Evolutionary conservation across 148 eudicot species (phyloP).

Genomic region (Camellia sinensis): DNA sequence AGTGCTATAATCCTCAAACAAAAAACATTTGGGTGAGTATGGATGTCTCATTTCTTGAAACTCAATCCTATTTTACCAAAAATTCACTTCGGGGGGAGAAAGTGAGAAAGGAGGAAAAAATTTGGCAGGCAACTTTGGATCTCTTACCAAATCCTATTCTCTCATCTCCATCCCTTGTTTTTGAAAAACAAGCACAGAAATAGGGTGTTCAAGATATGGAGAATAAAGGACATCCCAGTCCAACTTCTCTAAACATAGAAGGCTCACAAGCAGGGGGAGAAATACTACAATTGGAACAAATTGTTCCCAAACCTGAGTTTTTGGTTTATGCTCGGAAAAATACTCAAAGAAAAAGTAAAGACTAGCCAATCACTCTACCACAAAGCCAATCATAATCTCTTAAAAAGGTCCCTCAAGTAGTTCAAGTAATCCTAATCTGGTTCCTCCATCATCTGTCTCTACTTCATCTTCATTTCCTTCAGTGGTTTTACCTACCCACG

Average conservation of each 20-base stretch:
- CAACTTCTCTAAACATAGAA: too few species aligned
- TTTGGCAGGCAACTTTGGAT: neutral
- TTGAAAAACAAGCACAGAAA: neutral
- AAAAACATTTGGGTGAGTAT: neutral
- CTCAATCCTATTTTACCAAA: neutral
- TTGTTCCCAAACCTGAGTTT: neutral
- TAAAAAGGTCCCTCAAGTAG: neutral
- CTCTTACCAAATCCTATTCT: neutral
- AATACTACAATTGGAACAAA: neutral
- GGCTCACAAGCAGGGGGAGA: neutral
- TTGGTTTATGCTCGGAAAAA: neutral
- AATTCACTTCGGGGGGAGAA: neutral
- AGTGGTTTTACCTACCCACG: neutral
- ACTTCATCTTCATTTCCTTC: neutral
- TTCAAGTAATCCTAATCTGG: neutral
- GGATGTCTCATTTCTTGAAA: neutral
- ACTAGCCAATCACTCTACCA: neutral
- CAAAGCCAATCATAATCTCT: slow-evolving; percentile 1
- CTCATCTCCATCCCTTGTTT: neutral
- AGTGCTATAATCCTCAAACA: neutral
- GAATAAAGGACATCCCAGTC: too few species aligned
- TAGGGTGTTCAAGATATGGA: neutral
- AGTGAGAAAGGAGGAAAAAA: neutral
- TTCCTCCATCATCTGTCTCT: neutral
- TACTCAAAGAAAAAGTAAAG: neutral